These are phyloP conservation scores for Epichloe bromicola DNA, from an alignment of 2,329 filamentous ascomycete genomes.

Conservation along the genomic window DNA sequence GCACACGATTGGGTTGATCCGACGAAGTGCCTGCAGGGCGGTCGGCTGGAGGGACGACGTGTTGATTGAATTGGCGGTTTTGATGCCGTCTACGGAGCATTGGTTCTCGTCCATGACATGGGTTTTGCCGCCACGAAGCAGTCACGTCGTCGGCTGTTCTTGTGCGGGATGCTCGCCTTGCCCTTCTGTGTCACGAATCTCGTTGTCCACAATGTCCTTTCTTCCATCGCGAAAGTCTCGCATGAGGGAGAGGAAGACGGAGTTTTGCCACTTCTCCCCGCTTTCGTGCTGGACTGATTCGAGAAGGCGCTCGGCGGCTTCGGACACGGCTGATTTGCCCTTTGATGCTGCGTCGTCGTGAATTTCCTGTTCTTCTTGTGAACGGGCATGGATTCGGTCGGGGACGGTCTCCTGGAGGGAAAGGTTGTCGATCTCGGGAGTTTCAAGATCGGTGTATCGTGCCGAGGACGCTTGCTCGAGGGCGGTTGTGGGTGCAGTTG, in stretches of 20 bases:
- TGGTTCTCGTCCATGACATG: background rate
- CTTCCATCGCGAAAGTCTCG: conserved; percentile 31
- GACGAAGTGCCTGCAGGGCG: background rate
- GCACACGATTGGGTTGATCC: conserved; percentile 7
- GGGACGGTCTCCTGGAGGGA: conserved; percentile 11
- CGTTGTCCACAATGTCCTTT: conserved; percentile 30
- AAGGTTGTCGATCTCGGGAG: conserved; percentile 22
- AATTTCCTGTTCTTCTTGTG: conserved; percentile 7
- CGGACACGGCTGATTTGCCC: conserved; percentile 25
- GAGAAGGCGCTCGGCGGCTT: conserved; percentile 29
- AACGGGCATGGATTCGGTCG: conserved; percentile 1
- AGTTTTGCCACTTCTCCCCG: conserved; percentile 34
- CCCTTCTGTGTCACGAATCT: conserved; percentile 22
- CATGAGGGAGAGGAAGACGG: conserved; percentile 31
- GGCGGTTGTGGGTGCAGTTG: background rate
- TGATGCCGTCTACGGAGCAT: background rate
- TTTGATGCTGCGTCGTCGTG: conserved; percentile 9
- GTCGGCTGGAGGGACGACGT: background rate
- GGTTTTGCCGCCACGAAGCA: background rate
- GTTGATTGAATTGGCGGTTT: too few species aligned
- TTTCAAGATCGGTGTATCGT: conserved; percentile 17
- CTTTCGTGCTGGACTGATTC: conserved; percentile 30
- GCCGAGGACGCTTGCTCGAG: background rate
- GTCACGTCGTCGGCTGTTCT: conserved; percentile 7
- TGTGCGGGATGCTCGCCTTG: conserved; percentile 3